Conservation (phyloP, 2,329 filamentous ascomycete genomes). For the Ceratocystis harringtonii region DNA sequence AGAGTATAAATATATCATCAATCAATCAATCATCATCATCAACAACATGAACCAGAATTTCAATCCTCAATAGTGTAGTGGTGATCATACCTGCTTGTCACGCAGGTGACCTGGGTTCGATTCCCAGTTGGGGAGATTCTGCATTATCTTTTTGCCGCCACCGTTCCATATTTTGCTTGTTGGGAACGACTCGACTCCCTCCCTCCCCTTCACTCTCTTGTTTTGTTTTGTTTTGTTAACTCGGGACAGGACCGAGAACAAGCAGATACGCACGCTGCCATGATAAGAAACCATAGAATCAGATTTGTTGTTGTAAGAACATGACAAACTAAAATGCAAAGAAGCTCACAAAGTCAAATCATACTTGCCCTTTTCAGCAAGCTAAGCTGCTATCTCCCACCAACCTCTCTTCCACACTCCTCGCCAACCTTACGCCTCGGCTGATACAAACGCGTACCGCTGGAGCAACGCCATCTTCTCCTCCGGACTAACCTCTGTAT, state of each 20-base stretch:
- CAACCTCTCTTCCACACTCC: background rate
- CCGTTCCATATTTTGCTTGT: background rate
- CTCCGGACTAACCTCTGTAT: conserved; percentile 67
- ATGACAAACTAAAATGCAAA: conserved; percentile 5
- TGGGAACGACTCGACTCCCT: background rate
- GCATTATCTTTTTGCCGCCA: background rate
- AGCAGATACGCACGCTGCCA: background rate
- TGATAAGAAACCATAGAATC: background rate
- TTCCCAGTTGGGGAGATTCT: conserved; percentile 5
- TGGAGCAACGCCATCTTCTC: conserved; percentile 73
- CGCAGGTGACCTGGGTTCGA: conserved; percentile 12
- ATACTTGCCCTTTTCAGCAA: background rate
- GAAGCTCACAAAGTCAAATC: conserved; percentile 3
- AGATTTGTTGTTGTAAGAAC: background rate
- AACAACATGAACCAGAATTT: background rate
- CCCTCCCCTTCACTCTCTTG: background rate
- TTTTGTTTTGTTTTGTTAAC: background rate
- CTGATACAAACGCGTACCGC: conserved; percentile 51
- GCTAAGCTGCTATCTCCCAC: background rate
- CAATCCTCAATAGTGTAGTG: conserved; percentile 10
- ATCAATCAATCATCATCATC: too few relatives aligned
- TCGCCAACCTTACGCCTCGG: conserved; percentile 12
- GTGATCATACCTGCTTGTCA: conserved; percentile 7
- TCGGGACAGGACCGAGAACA: background rate
- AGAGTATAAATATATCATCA: too few relatives aligned